phyloP scores from a whole-genome alignment of 129 eudicot species.

The Erigeron canadensis region DNA sequence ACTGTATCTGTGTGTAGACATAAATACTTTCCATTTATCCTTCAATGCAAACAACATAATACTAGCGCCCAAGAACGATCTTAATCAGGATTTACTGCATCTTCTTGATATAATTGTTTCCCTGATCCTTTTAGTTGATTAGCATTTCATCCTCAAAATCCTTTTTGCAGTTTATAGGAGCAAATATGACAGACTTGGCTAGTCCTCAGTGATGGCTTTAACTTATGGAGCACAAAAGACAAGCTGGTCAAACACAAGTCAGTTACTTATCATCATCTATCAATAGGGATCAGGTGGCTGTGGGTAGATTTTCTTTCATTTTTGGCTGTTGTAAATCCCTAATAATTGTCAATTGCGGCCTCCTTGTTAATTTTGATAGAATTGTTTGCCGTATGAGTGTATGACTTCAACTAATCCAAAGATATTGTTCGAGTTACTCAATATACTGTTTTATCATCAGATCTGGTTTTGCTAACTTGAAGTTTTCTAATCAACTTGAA shows the following conservation, averaged over 20 bases:
- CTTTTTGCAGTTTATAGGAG: constrained; percentile 29
- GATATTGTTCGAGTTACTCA: too few relatives aligned
- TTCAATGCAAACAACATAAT: background rate
- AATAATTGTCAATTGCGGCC: too few relatives aligned
- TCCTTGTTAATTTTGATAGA: too few relatives aligned
- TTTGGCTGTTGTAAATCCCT: background rate
- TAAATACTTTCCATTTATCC: constrained; percentile 5
- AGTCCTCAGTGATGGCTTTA: constrained; percentile 14
- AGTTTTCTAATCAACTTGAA: too few relatives aligned
- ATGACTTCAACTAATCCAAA: too few relatives aligned
- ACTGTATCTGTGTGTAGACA: background rate
- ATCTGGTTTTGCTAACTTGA: too few relatives aligned
- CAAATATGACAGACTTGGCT: constrained; percentile 18
- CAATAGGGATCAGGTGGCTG: background rate
- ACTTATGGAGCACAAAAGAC: constrained; percentile 9
- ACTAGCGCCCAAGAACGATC: background rate
- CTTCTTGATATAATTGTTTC: background rate
- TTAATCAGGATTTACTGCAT: background rate
- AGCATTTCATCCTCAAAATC: constrained; percentile 7
- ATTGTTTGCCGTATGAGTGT: too few relatives aligned
- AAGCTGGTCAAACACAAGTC: constrained; percentile 17
- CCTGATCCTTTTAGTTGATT: constrained; percentile 7
- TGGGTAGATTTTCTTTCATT: constrained; percentile 17
- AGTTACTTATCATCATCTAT: constrained; percentile 1
- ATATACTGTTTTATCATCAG: too few relatives aligned